phyloP scores from a whole-genome alignment of 768 basidiomycete genomes.

The Albatrellus ellisii region DNA sequence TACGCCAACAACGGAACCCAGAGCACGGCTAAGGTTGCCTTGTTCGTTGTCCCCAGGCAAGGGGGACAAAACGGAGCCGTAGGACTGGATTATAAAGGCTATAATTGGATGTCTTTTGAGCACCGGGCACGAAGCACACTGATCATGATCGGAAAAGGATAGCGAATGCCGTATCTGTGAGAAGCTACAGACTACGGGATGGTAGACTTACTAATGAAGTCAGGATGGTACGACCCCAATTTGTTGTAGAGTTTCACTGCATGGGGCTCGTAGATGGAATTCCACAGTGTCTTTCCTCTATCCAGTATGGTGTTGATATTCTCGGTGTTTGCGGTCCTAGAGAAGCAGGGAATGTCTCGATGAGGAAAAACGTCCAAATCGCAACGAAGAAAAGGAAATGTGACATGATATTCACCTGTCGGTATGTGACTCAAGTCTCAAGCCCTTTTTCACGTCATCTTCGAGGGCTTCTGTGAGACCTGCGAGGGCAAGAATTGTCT shows the following conservation, averaged over 20 bases:
- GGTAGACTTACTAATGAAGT: constrained; percentile 76
- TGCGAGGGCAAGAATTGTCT: constrained; percentile 72
- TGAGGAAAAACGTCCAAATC: too few species aligned
- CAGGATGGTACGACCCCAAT: constrained; percentile 80
- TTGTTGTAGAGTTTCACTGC: constrained; percentile 82
- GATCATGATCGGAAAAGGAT: constrained; percentile 13
- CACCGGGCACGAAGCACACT: not conserved
- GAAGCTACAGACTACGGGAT: constrained; percentile 3
- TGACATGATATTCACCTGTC: constrained; percentile 11
- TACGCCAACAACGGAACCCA: constrained; percentile 77
- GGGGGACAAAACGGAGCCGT: constrained; percentile 68
- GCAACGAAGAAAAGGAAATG: too few species aligned
- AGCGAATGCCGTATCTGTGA: constrained; percentile 5
- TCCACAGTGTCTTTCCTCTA: constrained; percentile 67
- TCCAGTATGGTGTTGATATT: constrained; percentile 57
- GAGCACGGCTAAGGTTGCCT: constrained; percentile 73
- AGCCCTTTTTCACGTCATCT: constrained; percentile 61
- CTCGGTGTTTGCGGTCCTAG: constrained; percentile 22
- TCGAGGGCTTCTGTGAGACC: constrained; percentile 68
- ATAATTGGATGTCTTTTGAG: constrained; percentile 8
- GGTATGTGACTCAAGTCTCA: constrained; percentile 48
- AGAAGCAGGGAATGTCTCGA: not conserved
- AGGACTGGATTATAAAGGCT: constrained; percentile 84
- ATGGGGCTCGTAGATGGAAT: constrained; percentile 81
- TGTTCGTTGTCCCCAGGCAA: constrained; percentile 47